Base-by-base conservation (phyloP, 2,329 filamentous ascomycete genomes). In the Xylaria digitata region DNA sequence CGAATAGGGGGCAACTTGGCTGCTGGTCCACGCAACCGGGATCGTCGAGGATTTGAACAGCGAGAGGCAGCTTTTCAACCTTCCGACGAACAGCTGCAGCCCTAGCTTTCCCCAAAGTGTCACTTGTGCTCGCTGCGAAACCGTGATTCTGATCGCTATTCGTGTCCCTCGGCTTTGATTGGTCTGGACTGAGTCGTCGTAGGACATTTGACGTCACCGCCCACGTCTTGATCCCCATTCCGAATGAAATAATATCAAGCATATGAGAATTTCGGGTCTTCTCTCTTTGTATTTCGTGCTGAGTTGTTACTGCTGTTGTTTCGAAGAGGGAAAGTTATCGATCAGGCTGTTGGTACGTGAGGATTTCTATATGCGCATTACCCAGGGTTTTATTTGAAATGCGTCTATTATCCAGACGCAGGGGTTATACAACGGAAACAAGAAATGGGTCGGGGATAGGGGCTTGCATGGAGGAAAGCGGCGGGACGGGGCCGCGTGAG, bases 11-110 rank as follows among this genome's bases (percentile, higher is more conserved):
- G 15, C 63, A 71, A 26, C 8, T n/a, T 5, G 32, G 23, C 48
- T 76, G 74, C 15, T 57, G 63, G 48, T 71, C 26, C 19, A 71
- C 59, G 52, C 56, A 63, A 32, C 37, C 55, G 5, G 68, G 70
- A 19, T 68, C 58, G 26, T 70, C 65, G 55, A 71, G 69, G 48
- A 71, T 57, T 2, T 49, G 43, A 40, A 71, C 60, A 8, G 69
- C 69, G 8, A 71, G 59, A 34, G 69, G 69, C n/a, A 70, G 60
- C 26, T 66, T 70, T 19, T 66, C 60, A 30, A 19, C 23, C 26
- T 53, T 66, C 19, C 57, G 34, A 2, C 57, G 66, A 52, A 57
- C 42, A 9, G 57, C 37, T 59, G 53, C 32, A 30, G 42, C 42
- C 37, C 53, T 68, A 34, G 59, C 48, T 50, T 50, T 61, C 4